Evolutionary conservation across 2,329 filamentous ascomycete species (phyloP).

Genomic region (Hypomyces perniciosus): DNA sequence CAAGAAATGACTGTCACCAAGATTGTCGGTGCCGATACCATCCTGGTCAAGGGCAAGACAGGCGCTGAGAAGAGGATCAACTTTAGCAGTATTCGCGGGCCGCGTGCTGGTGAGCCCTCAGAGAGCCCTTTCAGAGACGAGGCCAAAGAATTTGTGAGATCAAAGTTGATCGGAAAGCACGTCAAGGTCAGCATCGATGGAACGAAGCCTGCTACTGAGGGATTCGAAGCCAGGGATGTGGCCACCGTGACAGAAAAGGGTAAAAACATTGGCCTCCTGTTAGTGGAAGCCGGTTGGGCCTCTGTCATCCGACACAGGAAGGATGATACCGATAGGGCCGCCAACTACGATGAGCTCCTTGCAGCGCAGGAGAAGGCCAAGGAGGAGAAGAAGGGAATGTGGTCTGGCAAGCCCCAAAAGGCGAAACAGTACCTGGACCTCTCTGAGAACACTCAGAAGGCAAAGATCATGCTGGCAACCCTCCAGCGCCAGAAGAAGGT

Average conservation of each 20-base stretch:
- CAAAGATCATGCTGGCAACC: constrained; percentile 84
- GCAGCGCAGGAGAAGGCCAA: constrained; percentile 78
- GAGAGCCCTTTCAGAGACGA: constrained; percentile 87
- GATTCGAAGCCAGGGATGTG: constrained; percentile 91
- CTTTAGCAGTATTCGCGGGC: constrained; percentile 87
- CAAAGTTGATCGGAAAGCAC: constrained; percentile 92
- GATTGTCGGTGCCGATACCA: constrained; percentile 81
- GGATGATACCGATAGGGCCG: constrained; percentile 88
- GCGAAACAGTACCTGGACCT: constrained; percentile 79
- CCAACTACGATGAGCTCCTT: constrained; percentile 86
- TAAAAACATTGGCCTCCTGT: constrained; percentile 76
- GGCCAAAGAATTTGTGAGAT: constrained; percentile 92
- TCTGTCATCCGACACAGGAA: constrained; percentile 92
- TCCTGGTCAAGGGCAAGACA: constrained; percentile 78
- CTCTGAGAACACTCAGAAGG: constrained; percentile 88
- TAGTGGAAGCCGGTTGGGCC: constrained; percentile 90
- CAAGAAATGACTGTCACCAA: constrained; percentile 79
- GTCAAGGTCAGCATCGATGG: constrained; percentile 86
- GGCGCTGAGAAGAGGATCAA: constrained; percentile 82
- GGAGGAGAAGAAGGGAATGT: constrained; percentile 87
- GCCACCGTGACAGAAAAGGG: constrained; percentile 77
- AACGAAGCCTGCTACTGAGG: constrained; percentile 80
- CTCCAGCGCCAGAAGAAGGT: constrained; percentile 89
- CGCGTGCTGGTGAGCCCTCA: constrained; percentile 79
- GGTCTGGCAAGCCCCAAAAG: constrained; percentile 83